phyloP scores from a whole-genome alignment of 257 asterid species.

The Echium plantagineum region DNA sequence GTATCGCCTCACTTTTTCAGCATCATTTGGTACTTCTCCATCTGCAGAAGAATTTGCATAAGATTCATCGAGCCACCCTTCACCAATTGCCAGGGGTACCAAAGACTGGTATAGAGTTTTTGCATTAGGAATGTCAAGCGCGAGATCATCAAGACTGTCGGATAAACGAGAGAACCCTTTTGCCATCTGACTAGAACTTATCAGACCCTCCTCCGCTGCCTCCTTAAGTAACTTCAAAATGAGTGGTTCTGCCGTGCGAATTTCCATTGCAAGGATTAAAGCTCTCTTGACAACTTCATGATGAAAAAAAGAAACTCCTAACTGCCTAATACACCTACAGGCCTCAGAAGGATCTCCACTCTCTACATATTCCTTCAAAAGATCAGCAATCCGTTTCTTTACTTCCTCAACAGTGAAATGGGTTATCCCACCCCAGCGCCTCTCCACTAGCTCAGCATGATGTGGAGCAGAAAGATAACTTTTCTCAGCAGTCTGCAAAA shows the following conservation, averaged over 20 bases:
- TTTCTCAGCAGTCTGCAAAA: constrained; percentile 68
- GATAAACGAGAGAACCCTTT: constrained; percentile 75
- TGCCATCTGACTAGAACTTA: constrained; percentile 87
- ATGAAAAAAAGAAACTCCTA: constrained; percentile 90
- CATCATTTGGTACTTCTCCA: constrained; percentile 33
- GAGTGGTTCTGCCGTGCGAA: constrained; percentile 47
- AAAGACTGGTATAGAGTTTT: constrained; percentile 40
- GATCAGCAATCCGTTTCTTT: constrained; percentile 79
- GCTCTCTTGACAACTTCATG: constrained; percentile 98
- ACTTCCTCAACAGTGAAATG: constrained; percentile 86
- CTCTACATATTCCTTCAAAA: constrained; percentile 71
- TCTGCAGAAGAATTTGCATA: constrained; percentile 36
- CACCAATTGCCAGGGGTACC: constrained; percentile 65
- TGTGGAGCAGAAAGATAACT: constrained; percentile 98
- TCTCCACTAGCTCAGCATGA: constrained; percentile 95
- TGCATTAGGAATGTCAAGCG: constrained; percentile 94
- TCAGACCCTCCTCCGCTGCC: constrained; percentile 89
- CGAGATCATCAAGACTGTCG: constrained; percentile 93
- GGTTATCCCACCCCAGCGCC: constrained; percentile 99
- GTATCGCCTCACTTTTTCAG: constrained; percentile 59
- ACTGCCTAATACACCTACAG: constrained; percentile 75
- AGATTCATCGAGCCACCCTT: constrained; percentile 88
- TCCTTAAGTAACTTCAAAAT: constrained; percentile 63
- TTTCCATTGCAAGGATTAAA: constrained; percentile 76
- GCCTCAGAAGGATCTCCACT: constrained; percentile 96